Evolutionary conservation across 805 yeast species (phyloP).

Genomic region (Saturnispora saitoi): DNA sequence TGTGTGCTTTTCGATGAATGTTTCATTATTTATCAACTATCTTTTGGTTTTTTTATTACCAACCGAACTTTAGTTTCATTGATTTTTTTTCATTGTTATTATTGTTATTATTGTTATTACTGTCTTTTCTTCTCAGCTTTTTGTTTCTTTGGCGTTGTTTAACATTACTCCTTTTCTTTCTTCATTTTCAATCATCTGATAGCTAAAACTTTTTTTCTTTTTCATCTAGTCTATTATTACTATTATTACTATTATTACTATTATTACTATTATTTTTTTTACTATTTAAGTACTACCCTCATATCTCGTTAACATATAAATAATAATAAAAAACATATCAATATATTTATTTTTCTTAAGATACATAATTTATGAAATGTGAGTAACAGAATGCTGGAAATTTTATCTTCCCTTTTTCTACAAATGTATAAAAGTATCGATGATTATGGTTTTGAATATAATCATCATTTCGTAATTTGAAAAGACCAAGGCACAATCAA

Average conservation of each 20-base stretch:
- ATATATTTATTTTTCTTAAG: too few species aligned
- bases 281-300: not conserved
- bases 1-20: not conserved
- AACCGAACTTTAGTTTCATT: not conserved
- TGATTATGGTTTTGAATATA: not conserved
- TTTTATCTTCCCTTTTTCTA: too few species aligned
- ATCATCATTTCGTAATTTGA: conserved; percentile 51
- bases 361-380: too few species aligned
- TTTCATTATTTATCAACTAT: not conserved
- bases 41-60: not conserved
- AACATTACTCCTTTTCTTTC: too few species aligned
- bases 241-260: not conserved
- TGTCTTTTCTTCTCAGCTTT: not conserved
- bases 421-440: not conserved
- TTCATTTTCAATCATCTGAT: too few species aligned
- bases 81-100: not conserved
- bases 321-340: not conserved
- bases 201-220: too few species aligned
- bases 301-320: not conserved
- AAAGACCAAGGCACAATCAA: conserved; percentile 78
- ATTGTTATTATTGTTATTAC: not conserved
- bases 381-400: too few species aligned
- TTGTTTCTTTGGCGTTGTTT: too few species aligned
- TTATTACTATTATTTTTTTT: conserved; percentile 3
- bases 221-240: too few species aligned